Conservation (phyloP, 1,284 basidiomycete species). For the Inonotus hispidus region DNA sequence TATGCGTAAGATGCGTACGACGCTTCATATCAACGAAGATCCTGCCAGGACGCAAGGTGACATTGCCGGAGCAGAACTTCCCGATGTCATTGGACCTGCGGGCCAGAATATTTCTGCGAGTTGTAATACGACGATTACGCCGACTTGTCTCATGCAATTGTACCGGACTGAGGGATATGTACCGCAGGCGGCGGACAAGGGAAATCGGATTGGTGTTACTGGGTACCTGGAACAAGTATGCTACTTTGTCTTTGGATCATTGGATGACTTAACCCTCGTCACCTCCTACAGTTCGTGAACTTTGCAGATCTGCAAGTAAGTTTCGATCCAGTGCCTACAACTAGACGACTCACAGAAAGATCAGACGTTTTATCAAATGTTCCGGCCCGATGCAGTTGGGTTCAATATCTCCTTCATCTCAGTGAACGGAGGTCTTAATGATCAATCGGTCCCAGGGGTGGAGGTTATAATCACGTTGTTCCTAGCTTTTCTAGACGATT, state of each 20-base stretch:
- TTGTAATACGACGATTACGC: constrained; percentile 23
- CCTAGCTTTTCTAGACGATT: background rate
- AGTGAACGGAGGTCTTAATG: constrained; percentile 28
- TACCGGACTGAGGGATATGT: constrained; percentile 20
- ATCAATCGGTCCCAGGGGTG: constrained; percentile 25
- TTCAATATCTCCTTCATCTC: constrained; percentile 28
- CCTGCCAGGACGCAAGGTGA: background rate
- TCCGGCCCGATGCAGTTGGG: constrained; percentile 27
- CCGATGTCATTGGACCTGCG: constrained; percentile 24
- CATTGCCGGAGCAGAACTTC: constrained; percentile 11
- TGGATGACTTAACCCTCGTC: constrained; percentile 1
- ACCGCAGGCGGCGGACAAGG: constrained; percentile 18
- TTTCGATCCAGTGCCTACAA: background rate
- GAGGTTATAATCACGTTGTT: constrained; percentile 21
- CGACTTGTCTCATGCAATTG: constrained; percentile 21
- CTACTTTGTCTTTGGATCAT: constrained; percentile 16
- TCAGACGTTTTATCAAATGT: constrained; percentile 22
- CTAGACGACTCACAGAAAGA: background rate
- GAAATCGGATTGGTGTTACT: constrained; percentile 22
- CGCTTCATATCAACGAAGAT: constrained; percentile 13
- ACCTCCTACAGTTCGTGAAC: constrained; percentile 21
- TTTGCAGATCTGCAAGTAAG: constrained; percentile 25
- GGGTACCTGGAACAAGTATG: constrained; percentile 21
- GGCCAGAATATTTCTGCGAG: constrained; percentile 19
- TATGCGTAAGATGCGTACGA: constrained; percentile 19